phyloP scores from a whole-genome alignment of 2,329 filamentous ascomycete species.

The Lecanicillium sp. region DNA sequence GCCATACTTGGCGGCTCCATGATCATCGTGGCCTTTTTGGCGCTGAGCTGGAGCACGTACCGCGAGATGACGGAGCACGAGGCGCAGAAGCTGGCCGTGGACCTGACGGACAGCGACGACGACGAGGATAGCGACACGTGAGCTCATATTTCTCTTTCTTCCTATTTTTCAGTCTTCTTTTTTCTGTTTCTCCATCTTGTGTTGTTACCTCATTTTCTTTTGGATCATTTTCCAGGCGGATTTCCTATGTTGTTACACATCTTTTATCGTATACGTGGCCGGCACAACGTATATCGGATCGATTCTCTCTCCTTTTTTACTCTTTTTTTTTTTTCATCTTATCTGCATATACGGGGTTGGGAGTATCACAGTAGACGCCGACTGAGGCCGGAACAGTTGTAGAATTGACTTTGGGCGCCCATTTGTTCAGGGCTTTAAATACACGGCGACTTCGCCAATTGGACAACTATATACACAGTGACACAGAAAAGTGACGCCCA shows the following conservation, averaged over 20 bases:
- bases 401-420: not conserved
- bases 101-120: conserved; percentile 42
- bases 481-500: not conserved
- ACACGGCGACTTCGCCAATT: too few species aligned
- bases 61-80: conserved; percentile 85
- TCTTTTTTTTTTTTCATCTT: not conserved
- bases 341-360: conserved; percentile 6
- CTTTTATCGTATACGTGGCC: too few species aligned
- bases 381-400: conserved; percentile 2
- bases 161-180: not conserved
- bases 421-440: too few species aligned
- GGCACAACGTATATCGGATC: too few species aligned
- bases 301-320: not conserved
- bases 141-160: conserved; percentile 12
- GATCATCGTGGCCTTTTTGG: conserved; percentile 82
- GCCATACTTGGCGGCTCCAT: conserved; percentile 77
- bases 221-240: too few species aligned
- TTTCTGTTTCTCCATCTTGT: not conserved
- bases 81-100: conserved; percentile 46
- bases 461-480: too few species aligned
- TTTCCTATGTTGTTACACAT: too few species aligned
- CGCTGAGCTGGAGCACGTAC: conserved; percentile 88
- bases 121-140: conserved; percentile 32
- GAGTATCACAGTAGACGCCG: conserved; percentile 12
- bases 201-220: too few species aligned